Evolutionary conservation across 805 yeast genomes (phyloP).

Genomic region (Huiozyma sinensis): DNA sequence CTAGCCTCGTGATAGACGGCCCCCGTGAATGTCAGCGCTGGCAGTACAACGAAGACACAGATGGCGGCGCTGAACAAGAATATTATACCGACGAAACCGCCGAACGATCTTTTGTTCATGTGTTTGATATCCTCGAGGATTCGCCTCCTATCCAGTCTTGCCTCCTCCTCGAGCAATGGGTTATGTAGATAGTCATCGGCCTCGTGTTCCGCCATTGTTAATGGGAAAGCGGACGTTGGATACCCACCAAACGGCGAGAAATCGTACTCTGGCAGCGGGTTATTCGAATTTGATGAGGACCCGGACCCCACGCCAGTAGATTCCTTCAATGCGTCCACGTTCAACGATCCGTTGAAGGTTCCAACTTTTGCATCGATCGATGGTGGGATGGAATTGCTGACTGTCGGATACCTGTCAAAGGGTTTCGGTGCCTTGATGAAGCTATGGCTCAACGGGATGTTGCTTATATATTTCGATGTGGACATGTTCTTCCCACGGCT

Average conservation of each 20-base stretch:
- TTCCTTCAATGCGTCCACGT: no score
- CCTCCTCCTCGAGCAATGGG: slow-evolving; percentile 92
- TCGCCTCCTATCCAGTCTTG: slow-evolving; percentile 65
- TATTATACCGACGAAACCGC: slow-evolving; percentile 54
- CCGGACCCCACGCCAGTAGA: not conserved
- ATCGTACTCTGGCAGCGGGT: slow-evolving; percentile 46
- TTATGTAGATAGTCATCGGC: slow-evolving; percentile 91
- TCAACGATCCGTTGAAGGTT: not conserved
- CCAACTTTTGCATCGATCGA: not conserved
- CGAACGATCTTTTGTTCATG: slow-evolving; percentile 51
- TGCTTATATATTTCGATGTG: not conserved
- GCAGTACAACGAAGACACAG: slow-evolving; percentile 65
- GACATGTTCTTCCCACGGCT: slow-evolving; percentile 1
- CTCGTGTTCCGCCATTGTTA: slow-evolving; percentile 86
- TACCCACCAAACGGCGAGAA: slow-evolving; percentile 93
- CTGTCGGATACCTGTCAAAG: slow-evolving; percentile 58
- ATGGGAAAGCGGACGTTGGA: slow-evolving; percentile 87
- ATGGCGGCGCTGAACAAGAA: slow-evolving; percentile 49
- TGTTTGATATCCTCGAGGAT: slow-evolving; percentile 52
- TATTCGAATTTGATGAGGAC: slow-evolving; percentile 25
- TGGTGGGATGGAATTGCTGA: slow-evolving; percentile 35
- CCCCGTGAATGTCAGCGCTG: slow-evolving; percentile 78
- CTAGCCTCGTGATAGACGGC: slow-evolving; percentile 28
- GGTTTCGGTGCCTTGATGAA: slow-evolving; percentile 38
- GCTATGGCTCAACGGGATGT: slow-evolving; percentile 3